Conservation (phyloP, 345 rosid species). For the Toxicodendron radicans region DNA sequence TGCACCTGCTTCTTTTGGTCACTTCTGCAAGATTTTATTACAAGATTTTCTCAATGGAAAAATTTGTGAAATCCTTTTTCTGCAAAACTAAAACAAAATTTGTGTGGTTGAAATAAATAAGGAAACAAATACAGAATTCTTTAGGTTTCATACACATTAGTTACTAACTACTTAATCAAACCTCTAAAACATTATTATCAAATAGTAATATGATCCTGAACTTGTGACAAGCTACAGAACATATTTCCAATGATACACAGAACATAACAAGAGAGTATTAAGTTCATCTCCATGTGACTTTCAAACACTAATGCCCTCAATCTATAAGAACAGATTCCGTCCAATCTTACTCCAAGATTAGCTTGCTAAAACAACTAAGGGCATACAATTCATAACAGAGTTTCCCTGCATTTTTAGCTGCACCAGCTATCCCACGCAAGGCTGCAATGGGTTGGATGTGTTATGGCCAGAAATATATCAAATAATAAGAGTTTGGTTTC, state of each 20-base stretch:
- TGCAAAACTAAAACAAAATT: conserved; percentile 1
- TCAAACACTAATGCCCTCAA: neutral
- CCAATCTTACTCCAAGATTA: neutral
- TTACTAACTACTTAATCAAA: too few relatives aligned
- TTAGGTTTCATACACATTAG: neutral
- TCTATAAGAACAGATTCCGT: neutral
- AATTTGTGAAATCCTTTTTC: neutral
- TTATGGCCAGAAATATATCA: too few relatives aligned
- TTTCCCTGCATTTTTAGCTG: neutral
- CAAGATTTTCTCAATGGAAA: neutral
- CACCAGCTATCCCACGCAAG: too few relatives aligned
- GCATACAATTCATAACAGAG: neutral
- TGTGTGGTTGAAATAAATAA: neutral
- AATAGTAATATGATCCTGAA: too few relatives aligned
- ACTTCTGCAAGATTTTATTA: neutral
- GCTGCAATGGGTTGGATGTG: too few relatives aligned
- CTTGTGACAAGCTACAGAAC: too few relatives aligned
- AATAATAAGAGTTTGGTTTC: too few relatives aligned
- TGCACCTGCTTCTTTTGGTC: neutral
- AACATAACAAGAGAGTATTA: too few relatives aligned
- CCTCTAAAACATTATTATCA: too few relatives aligned
- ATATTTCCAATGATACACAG: too few relatives aligned
- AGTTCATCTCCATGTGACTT: neutral
- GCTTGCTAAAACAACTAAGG: neutral
- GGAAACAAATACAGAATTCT: neutral